A percentile compares a stretch with the other conserved stretches of the same genome.
Evolutionary conservation across 495 filamentous ascomycete species (phyloP).

Genomic region (Hypoxylon trugodes): DNA sequence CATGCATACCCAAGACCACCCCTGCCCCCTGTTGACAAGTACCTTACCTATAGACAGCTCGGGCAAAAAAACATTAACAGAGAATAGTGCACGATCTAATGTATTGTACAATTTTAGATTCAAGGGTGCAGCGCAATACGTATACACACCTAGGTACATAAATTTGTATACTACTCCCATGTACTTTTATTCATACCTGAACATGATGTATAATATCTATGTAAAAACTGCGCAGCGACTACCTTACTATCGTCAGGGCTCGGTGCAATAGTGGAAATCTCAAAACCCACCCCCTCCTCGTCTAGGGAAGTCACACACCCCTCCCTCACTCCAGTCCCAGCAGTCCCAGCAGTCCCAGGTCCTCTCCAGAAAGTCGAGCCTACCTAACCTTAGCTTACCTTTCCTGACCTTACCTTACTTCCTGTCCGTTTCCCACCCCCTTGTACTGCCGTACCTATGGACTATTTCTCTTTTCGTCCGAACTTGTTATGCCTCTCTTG

Average conservation of each 20-base stretch:
- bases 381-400: neutral
- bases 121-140: no score
- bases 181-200: no score
- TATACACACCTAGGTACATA: no score
- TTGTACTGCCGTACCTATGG: constrained; percentile 20
- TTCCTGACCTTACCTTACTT: constrained; percentile 9
- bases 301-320: constrained; percentile 25
- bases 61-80: no score
- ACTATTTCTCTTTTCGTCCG: constrained; percentile 39
- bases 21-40: neutral
- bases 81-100: constrained; percentile 19
- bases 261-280: constrained; percentile 37
- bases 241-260: no score
- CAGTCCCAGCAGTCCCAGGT: neutral
- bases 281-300: constrained; percentile 19
- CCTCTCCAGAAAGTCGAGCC: constrained; percentile 2
- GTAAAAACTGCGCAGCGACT: constrained; percentile 8
- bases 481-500: constrained; percentile 24
- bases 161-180: no score
- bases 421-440: neutral
- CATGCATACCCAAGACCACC: constrained; percentile 10
- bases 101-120: constrained; percentile 21
- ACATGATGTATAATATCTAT: neutral
- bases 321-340: constrained; percentile 8
- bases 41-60: constrained; percentile 5